A percentile compares a stretch with the other conserved stretches of the same genome.
Conservation (phyloP, 2,329 filamentous ascomycete genomes). For the Pseudogymnoascus sp. region DNA sequence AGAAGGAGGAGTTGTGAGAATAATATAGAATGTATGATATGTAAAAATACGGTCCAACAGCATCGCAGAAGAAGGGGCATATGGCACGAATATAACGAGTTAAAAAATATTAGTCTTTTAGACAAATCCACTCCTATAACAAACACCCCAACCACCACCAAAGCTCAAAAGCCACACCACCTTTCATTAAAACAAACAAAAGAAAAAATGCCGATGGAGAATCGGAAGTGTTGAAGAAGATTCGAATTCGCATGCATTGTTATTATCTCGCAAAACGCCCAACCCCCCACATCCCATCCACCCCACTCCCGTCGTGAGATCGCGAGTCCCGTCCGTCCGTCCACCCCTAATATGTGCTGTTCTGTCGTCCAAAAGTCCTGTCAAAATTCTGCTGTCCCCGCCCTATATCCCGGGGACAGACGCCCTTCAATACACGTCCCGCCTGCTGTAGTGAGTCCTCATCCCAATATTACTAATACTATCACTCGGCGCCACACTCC, state of each 20-base stretch:
- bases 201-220: background rate
- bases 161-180: background rate
- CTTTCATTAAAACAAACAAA: background rate
- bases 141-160: background rate
- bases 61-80: background rate
- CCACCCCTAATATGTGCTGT: background rate
- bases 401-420: background rate
- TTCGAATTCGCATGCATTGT: background rate
- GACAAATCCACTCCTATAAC: slow-evolving; percentile 6
- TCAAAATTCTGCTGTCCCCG: background rate
- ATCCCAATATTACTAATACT: slow-evolving; percentile 54
- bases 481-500: slow-evolving; percentile 49
- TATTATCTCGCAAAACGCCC: background rate
- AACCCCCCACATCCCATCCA: background rate
- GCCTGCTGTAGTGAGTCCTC: slow-evolving; percentile 19
- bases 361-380: background rate
- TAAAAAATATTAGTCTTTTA: background rate
- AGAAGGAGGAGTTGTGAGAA: background rate
- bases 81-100: slow-evolving; percentile 3
- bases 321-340: background rate
- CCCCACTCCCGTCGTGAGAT: slow-evolving; percentile 1
- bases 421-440: background rate
- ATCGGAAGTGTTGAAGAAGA: background rate
- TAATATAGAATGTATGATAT: background rate
- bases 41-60: background rate